Percentiles rank a stretch among this genome's conserved stretches.
phyloP scores from a whole-genome alignment of 1,284 basidiomycete species.

The Puccinia horiana region DNA sequence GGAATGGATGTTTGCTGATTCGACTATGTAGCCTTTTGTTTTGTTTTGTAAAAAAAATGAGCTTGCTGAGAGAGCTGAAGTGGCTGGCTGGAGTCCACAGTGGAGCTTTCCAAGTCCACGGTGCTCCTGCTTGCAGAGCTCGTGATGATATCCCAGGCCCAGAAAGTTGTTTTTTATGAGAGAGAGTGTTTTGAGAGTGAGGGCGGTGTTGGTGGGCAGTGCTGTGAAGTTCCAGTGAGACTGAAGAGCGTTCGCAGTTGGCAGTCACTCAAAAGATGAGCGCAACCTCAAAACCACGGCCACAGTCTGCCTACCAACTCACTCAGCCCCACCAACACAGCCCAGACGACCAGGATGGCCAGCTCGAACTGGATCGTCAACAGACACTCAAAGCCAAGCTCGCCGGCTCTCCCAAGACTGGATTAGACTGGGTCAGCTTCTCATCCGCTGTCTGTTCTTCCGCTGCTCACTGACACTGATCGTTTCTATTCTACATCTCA shows the following conservation, averaged over 20 bases:
- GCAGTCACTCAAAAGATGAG: not conserved
- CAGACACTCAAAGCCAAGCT: constrained; percentile 9
- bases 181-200: too few species aligned
- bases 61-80: not conserved
- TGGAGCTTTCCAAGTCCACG: too few species aligned
- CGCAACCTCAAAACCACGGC: not conserved
- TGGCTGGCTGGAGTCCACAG: too few species aligned
- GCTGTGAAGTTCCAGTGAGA: not conserved
- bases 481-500: not conserved
- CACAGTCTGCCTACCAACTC: constrained; percentile 30
- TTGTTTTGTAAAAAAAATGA: not conserved
- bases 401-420: not conserved
- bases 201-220: too few species aligned
- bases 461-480: not conserved
- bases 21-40: not conserved
- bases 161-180: too few species aligned
- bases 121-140: too few species aligned
- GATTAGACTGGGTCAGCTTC: constrained; percentile 27
- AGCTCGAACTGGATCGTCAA: constrained; percentile 16
- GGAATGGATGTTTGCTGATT: constrained; percentile 39
- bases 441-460: too few species aligned
- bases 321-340: not conserved
- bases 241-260: not conserved
- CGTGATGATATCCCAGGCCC: too few species aligned
- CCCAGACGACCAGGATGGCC: constrained; percentile 13